Evolutionary conservation across 768 basidiomycete species (phyloP).

Genomic region (Glaciozyma antarctica): DNA sequence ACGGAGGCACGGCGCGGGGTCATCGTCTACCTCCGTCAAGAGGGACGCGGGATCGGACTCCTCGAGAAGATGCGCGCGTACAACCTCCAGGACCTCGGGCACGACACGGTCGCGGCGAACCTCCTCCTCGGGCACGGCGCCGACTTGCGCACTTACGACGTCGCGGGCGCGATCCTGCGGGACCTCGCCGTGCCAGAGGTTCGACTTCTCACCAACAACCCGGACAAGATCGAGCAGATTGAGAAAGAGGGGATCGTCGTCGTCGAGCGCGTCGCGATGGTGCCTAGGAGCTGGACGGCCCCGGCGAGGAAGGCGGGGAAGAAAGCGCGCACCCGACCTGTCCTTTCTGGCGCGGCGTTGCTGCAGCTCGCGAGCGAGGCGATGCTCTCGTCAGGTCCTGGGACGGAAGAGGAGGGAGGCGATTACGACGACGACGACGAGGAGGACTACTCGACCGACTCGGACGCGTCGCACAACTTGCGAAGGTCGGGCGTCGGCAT

Average conservation of each 20-base stretch:
- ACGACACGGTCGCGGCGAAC: constrained; percentile 98
- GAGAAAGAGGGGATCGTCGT: constrained; percentile 72
- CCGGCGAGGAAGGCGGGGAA: constrained; percentile 30
- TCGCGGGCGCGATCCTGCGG: constrained; percentile 78
- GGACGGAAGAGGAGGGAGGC: not conserved
- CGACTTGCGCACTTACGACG: constrained; percentile 84
- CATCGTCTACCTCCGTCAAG: constrained; percentile 90
- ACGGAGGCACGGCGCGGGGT: constrained; percentile 68
- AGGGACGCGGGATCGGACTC: constrained; percentile 92
- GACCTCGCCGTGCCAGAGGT: constrained; percentile 70
- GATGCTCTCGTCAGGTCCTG: not conserved
- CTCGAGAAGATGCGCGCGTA: constrained; percentile 94
- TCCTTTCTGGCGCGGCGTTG: not conserved
- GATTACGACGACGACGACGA: constrained; percentile 19
- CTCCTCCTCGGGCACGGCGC: constrained; percentile 87
- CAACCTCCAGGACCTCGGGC: constrained; percentile 93
- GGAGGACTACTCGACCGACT: constrained; percentile 32
- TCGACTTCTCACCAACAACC: constrained; percentile 88
- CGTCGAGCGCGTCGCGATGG: constrained; percentile 81
- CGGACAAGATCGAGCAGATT: constrained; percentile 85
- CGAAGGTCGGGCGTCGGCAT: constrained; percentile 59
- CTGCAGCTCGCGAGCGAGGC: not conserved
- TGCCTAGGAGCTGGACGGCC: constrained; percentile 72
- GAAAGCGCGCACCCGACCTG: not conserved
- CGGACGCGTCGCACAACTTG: constrained; percentile 40